Base-by-base conservation (phyloP, 495 filamentous ascomycete species). In the Echria macrotheca region DNA sequence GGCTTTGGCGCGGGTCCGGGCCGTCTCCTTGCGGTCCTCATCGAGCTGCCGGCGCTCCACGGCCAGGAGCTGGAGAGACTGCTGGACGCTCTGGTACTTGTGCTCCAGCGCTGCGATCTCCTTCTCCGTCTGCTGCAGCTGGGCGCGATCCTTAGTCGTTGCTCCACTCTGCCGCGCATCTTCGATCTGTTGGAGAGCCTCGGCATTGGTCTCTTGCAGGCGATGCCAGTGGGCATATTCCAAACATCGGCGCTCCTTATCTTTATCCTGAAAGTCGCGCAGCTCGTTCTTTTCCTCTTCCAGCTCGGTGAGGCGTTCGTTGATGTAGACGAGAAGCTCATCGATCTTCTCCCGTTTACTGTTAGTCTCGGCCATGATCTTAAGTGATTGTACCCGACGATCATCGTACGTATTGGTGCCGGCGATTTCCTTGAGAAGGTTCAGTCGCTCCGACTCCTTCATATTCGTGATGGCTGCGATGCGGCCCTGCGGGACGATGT, bases 231-330 rank as follows among this genome's bases (percentile, higher is more conserved):
- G 95, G 2, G 90, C 89, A 61, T 96, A 97, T 61, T 96, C 89
- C 28, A 99, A 71, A 65, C 90, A 95, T 49, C 91, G 77, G 40
- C 89, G 81, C 63, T 99, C 93, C 50, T 84, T 84, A 57, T 99
- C 93, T 64, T 95, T 95, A 36, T 96, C 89, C 63, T 97, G 91
- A 55, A 85, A 99, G 14, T 80, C 89, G 24, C 86, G 78, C 23
- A 99, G 73, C 66, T 97, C 94, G 52, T 97, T 88, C 64, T 96
- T 97, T 63, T 99, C 93, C 64, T 95, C 90, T 64, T 97, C 93
- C 1, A 99, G 75, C 63, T 99, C 93, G 19, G 71, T 73, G 22
- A 99, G 74, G 18, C 93, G 83, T 58, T 91, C 87, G 52, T 91
- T 86, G 64, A 99, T 96, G 60, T 90, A 91, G 49, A 85, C 81